These are phyloP conservation scores for Aotearoamyces nothofagi DNA, from an alignment of 2,329 filamentous ascomycete species.

Conservation along the genomic window DNA sequence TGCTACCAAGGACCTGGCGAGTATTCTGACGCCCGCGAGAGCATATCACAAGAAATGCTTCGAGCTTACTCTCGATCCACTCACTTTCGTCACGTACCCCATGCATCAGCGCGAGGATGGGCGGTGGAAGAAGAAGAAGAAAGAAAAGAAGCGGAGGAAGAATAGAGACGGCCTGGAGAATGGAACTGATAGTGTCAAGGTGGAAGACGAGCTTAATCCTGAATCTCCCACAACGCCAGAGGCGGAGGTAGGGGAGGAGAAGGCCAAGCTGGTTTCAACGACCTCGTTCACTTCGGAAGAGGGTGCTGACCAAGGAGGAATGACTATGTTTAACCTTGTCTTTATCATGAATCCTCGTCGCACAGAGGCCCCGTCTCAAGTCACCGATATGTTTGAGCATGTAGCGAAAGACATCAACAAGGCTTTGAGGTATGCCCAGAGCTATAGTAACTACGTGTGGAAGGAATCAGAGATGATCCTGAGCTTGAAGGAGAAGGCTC, in stretches of 20 bases:
- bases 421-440: slow-evolving; percentile 83
- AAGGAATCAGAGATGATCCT: slow-evolving; percentile 77
- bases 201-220: no score
- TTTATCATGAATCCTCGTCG: slow-evolving; percentile 76
- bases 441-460: slow-evolving; percentile 80
- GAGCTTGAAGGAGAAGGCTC: slow-evolving; percentile 65
- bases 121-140: slow-evolving; percentile 55
- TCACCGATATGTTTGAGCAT: slow-evolving; percentile 75
- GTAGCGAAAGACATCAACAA: slow-evolving; percentile 88
- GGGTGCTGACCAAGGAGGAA: slow-evolving; percentile 22
- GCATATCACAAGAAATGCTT: slow-evolving; percentile 72
- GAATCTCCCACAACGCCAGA: background rate
- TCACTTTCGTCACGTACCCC: slow-evolving; percentile 70
- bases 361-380: slow-evolving; percentile 52
- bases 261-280: slow-evolving; percentile 6
- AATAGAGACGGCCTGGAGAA: slow-evolving; percentile 12
- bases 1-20: slow-evolving; percentile 63
- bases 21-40: slow-evolving; percentile 59
- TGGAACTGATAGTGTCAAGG: slow-evolving; percentile 4
- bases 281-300: slow-evolving; percentile 9
- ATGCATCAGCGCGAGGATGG: slow-evolving; percentile 70
- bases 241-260: slow-evolving; percentile 20
- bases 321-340: slow-evolving; percentile 97
- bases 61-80: slow-evolving; percentile 65
- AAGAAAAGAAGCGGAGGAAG: slow-evolving; percentile 18